A percentile compares a stretch with the other conserved stretches of the same genome.
Conservation (phyloP, 2,329 filamentous ascomycete species). For the Rhinocladiella mackenziei region DNA sequence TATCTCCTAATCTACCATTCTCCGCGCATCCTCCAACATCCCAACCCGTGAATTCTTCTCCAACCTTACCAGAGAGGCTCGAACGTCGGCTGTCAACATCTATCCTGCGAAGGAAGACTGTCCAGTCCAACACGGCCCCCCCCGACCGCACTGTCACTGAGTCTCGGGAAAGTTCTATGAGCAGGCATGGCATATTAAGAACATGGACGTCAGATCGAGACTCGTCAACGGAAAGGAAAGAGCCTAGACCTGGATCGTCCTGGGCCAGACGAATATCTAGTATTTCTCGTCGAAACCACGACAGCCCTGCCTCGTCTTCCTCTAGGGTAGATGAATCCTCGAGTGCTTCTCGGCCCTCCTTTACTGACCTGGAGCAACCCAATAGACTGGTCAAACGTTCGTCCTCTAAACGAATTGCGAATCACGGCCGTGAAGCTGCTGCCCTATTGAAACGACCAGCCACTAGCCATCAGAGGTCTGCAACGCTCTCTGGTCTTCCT, state of each 20-base stretch:
- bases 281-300: conserved; percentile 17
- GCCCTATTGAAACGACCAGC: conserved; percentile 55
- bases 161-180: conserved; percentile 28
- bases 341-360: conserved; percentile 9
- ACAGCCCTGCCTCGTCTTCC: conserved; percentile 32
- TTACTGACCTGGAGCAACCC: conserved; percentile 37
- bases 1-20: conserved; percentile 30
- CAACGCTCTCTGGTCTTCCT: conserved; percentile 40
- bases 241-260: conserved; percentile 22
- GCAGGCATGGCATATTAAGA: conserved; percentile 22
- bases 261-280: conserved; percentile 29
- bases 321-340: conserved; percentile 19
- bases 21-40: conserved; percentile 32
- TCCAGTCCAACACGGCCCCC: conserved; percentile 11
- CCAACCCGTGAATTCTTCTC: conserved; percentile 13
- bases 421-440: conserved; percentile 42
- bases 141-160: conserved; percentile 16
- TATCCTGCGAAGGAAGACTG: conserved; percentile 17
- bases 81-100: conserved; percentile 24
- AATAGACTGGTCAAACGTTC: conserved; percentile 64
- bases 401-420: conserved; percentile 50
- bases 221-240: conserved; percentile 21
- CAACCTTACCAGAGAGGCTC: conserved; percentile 10
- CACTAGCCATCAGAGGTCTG: conserved; percentile 60
- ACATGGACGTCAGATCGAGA: conserved; percentile 24